phyloP scores from a whole-genome alignment of 2,329 filamentous ascomycete species.

The Aspergillus niger region DNA sequence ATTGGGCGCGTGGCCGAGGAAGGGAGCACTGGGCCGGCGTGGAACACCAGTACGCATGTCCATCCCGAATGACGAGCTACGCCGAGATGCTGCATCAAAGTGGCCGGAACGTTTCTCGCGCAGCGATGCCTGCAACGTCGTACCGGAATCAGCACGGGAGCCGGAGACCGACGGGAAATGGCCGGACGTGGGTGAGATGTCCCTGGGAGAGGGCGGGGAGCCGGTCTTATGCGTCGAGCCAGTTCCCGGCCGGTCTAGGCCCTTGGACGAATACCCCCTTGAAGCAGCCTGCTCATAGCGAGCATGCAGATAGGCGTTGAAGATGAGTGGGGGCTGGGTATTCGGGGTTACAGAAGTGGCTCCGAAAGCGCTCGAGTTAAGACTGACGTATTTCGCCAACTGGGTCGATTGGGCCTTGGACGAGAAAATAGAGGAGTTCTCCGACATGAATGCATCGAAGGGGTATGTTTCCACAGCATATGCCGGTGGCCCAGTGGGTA shows the following conservation, averaged over 20 bases:
- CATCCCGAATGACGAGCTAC: conserved; percentile 90
- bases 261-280: conserved; percentile 44
- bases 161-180: conserved; percentile 78
- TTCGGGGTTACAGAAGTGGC: conserved; percentile 58
- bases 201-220: conserved; percentile 60
- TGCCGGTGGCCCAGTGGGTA: conserved; percentile 82
- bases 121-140: conserved; percentile 79
- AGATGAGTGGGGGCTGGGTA: conserved; percentile 65
- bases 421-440: conserved; percentile 79
- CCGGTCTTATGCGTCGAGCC: conserved; percentile 57
- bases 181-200: conserved; percentile 72
- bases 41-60: conserved; percentile 62
- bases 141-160: conserved; percentile 90
- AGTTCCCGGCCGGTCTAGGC: conserved; percentile 72
- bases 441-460: conserved; percentile 83
- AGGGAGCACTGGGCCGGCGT: conserved; percentile 68
- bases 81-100: conserved; percentile 77
- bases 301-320: conserved; percentile 87
- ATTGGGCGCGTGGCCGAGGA: conserved; percentile 62
- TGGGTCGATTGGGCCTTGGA: conserved; percentile 69
- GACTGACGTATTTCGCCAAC: conserved; percentile 80
- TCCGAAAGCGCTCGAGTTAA: conserved; percentile 87
- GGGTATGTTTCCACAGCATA: conserved; percentile 94
- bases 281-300: conserved; percentile 61
- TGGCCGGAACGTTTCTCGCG: conserved; percentile 94